These are phyloP conservation scores for Crepidotus variabilis DNA, from an alignment of 768 basidiomycete species.

Conservation along the genomic window DNA sequence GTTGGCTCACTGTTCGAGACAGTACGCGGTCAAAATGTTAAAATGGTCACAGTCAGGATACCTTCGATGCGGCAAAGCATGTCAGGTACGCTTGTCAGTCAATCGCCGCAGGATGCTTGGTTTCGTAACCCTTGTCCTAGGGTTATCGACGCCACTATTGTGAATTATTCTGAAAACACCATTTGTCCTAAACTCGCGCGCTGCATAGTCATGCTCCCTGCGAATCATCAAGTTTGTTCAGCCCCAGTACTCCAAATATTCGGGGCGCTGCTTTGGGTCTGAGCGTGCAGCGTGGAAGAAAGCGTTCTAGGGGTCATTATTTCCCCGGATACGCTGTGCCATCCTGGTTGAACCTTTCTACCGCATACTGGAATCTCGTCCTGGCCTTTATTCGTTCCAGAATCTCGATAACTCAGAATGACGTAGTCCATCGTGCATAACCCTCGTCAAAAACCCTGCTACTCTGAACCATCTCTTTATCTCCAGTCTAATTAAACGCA, in stretches of 20 bases:
- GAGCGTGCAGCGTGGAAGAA: neutral
- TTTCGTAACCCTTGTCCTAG: neutral
- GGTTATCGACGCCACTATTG: neutral
- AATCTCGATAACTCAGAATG: neutral
- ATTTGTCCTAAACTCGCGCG: neutral
- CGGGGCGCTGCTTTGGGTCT: neutral
- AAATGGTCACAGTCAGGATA: too few species aligned
- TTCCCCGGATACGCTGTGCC: neutral
- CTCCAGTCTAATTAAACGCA: too few species aligned
- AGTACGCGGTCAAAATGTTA: too few species aligned
- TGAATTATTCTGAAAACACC: neutral
- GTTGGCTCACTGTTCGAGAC: too few species aligned
- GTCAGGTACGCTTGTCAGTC: too few species aligned
- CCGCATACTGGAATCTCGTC: neutral
- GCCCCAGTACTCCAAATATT: neutral
- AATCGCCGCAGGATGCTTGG: too few species aligned
- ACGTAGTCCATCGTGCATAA: too few species aligned
- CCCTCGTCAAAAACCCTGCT: too few species aligned
- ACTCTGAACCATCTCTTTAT: too few species aligned
- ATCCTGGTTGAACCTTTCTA: neutral
- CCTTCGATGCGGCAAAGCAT: too few species aligned
- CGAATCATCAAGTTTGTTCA: neutral
- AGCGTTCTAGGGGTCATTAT: neutral
- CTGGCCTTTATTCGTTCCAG: neutral
- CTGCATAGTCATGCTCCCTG: neutral